Evolutionary conservation across 306 rosid species (phyloP), one percentile per base, ranked within the genome.

Genomic region (Rosa multiflora): DNA sequence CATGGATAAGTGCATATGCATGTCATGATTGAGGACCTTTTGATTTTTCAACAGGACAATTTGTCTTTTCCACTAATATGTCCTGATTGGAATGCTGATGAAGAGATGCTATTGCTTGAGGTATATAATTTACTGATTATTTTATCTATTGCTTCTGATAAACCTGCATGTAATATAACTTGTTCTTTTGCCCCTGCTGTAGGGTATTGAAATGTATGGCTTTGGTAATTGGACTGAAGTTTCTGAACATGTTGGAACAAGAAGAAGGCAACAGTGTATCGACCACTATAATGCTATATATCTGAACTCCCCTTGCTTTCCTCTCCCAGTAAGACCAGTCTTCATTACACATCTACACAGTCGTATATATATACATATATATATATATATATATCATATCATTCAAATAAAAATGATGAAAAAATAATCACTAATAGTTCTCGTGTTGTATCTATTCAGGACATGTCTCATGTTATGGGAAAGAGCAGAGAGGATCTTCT

Each of bases 151-250:
- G 8, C 49, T 69, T 42, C 17, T 43, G 40, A 76, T 56, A 59
- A 8, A 49, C 49, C 29, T 14, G 69, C 37, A 35, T 82, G 47
- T 66, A 37, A n/a, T 51, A 72, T 46, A 32, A 42, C 14, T 73
- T 67, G 72, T 29, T 76, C 72, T 64, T 35, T 83, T 59, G 17
- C 44, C 82, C 59, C 37, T 14, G 21, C 61, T 75, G 70, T 77
- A 94, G 97, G 97, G 91, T 76, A 84, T 94, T 84, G 97, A 80
- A 76, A 92, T 87, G 87, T 92, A 92, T 89, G 98, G 98, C 87
- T 90, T 90, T 81, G 98, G 97, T 76, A 92, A 90, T 79, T 92
- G 97, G 97, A 75, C 80, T 48, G 94, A 88, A 74, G 94, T 94
- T 80, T 92, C 96, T 8, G 96, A 88, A 72, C 88, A 85, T 84